Percentiles rank a stretch among this genome's conserved stretches.
phyloP scores from a whole-genome alignment of 1,284 basidiomycete species.

The Rhodotorula sp. region DNA sequence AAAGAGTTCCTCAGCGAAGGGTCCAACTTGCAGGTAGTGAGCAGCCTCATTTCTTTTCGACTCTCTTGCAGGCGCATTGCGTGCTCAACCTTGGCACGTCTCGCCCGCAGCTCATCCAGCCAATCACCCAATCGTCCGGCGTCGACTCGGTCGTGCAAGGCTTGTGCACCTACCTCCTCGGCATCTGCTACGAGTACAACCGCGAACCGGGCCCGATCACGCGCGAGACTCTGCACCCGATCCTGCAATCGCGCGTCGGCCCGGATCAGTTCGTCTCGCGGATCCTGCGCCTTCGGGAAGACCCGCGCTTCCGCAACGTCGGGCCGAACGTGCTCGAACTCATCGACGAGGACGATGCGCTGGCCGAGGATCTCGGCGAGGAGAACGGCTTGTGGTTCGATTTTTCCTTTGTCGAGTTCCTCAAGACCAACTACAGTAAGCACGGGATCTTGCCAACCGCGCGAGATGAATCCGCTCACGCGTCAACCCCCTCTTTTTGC shows the following conservation, averaged over 20 bases:
- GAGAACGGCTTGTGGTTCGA: slow-evolving; percentile 96
- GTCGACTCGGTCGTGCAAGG: slow-evolving; percentile 84
- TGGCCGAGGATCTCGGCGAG: slow-evolving; percentile 56
- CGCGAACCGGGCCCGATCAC: slow-evolving; percentile 88
- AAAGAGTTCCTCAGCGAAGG: slow-evolving; percentile 83
- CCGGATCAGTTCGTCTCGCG: slow-evolving; percentile 85
- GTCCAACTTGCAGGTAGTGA: slow-evolving; percentile 82
- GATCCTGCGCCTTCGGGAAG: slow-evolving; percentile 80
- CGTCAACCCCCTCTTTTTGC: background rate
- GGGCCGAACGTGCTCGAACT: slow-evolving; percentile 68
- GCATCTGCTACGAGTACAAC: slow-evolving; percentile 92
- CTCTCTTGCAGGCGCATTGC: background rate
- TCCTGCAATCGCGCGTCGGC: slow-evolving; percentile 73
- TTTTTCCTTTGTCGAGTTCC: slow-evolving; percentile 98
- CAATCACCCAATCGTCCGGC: slow-evolving; percentile 84
- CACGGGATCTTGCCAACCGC: slow-evolving; percentile 45
- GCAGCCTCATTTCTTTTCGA: slow-evolving; percentile 47
- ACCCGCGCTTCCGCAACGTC: slow-evolving; percentile 83
- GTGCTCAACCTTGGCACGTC: background rate
- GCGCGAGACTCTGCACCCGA: slow-evolving; percentile 76
- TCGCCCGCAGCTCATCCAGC: slow-evolving; percentile 73
- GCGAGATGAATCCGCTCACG: background rate
- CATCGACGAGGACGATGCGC: slow-evolving; percentile 46
- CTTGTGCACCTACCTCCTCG: slow-evolving; percentile 85
- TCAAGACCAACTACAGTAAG: slow-evolving; percentile 92